Percentiles rank a stretch among this genome's conserved stretches.
Evolutionary conservation across 768 basidiomycete genomes (phyloP).

Genomic region (Tulasnella sp.): DNA sequence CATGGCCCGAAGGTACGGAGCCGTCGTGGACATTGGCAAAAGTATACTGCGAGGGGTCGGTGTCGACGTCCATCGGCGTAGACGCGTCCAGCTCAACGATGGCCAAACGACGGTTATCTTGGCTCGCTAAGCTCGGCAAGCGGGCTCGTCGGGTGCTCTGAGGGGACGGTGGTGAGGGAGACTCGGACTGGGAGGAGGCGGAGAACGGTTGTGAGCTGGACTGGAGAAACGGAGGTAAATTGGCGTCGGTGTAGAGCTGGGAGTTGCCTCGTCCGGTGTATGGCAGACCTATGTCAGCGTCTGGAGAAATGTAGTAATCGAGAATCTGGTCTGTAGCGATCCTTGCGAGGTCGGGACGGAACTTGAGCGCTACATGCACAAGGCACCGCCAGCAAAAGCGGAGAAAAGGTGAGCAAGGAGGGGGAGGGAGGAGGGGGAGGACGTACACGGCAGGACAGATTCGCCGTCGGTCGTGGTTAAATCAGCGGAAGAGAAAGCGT

Average conservation of each 20-base stretch:
- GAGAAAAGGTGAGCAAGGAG: no score
- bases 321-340: slow-evolving; percentile 11
- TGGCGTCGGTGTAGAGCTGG: neutral
- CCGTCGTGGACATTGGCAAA: no score
- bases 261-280: neutral
- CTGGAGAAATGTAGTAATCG: slow-evolving; percentile 13
- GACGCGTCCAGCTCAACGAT: slow-evolving; percentile 11
- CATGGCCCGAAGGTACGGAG: no score
- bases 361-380: no score
- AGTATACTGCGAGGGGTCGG: no score
- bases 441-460: no score
- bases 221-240: neutral
- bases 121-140: neutral
- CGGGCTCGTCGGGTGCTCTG: neutral
- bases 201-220: slow-evolving; percentile 1
- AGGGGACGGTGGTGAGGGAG: neutral
- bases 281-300: neutral
- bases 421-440: no score
- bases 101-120: slow-evolving; percentile 4
- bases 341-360: neutral
- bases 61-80: no score
- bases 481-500: no score
- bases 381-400: no score
- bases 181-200: neutral
- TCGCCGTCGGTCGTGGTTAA: no score